phyloP scores from a whole-genome alignment of 345 rosid genomes.

The Eucalyptus pauciflora region DNA sequence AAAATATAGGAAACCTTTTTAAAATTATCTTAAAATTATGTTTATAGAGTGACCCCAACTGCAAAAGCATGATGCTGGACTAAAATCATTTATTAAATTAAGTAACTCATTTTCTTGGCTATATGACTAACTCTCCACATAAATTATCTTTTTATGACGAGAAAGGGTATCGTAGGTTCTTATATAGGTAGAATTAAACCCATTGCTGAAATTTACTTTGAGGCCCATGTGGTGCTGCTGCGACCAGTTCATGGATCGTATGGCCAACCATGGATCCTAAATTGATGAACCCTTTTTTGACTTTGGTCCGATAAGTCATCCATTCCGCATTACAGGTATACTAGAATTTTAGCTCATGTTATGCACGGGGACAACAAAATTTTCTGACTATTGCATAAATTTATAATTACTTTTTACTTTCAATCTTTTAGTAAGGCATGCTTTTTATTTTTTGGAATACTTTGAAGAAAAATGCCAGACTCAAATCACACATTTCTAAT shows the following conservation, averaged over 20 bases:
- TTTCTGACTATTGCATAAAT: background rate
- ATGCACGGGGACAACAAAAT: background rate
- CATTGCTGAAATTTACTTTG: background rate
- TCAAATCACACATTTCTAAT: fast-evolving
- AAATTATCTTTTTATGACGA: fast-evolving
- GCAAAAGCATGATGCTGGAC: background rate
- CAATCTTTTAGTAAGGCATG: background rate
- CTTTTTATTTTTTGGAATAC: background rate
- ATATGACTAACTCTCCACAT: background rate
- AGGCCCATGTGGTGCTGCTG: background rate
- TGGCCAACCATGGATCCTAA: background rate
- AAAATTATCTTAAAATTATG: no score
- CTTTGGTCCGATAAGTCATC: background rate
- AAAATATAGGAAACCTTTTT: background rate
- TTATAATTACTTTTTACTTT: background rate
- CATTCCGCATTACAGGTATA: background rate
- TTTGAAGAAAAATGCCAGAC: background rate
- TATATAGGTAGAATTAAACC: background rate
- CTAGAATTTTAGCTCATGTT: background rate
- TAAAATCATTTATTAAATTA: no score
- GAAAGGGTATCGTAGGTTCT: background rate
- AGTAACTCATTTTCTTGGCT: background rate
- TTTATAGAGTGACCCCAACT: background rate
- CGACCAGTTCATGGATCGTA: background rate
- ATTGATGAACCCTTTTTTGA: background rate